phyloP scores from a whole-genome alignment of 1,284 basidiomycete genomes.

The Xerocomus nothofagi region DNA sequence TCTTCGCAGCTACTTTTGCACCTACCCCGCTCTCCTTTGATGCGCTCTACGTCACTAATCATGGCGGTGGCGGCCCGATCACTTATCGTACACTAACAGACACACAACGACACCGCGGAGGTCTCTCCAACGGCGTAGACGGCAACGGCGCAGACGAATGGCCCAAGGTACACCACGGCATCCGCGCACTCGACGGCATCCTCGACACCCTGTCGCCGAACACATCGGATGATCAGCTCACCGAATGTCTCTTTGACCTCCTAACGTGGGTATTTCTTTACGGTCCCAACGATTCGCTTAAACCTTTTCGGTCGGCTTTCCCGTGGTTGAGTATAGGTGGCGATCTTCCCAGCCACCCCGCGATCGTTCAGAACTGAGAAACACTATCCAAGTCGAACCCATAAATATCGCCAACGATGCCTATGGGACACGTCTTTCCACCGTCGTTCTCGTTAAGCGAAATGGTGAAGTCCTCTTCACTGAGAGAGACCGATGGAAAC shows the following conservation, averaged over 20 bases:
- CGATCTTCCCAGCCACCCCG: slow-evolving; percentile 44
- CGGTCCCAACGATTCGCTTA: slow-evolving; percentile 10
- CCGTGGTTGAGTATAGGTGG: slow-evolving; percentile 41
- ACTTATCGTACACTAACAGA: slow-evolving; percentile 49
- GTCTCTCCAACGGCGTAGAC: slow-evolving; percentile 77
- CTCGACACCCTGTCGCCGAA: slow-evolving; percentile 38
- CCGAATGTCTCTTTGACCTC: slow-evolving; percentile 58
- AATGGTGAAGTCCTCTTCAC: slow-evolving; percentile 63
- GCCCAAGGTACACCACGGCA: slow-evolving; percentile 70
- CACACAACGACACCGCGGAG: slow-evolving; percentile 51
- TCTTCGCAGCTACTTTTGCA: slow-evolving; percentile 44
- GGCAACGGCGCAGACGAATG: slow-evolving; percentile 55
- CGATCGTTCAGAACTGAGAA: slow-evolving; percentile 52
- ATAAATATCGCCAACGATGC: slow-evolving; percentile 30
- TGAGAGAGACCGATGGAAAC: slow-evolving; percentile 62
- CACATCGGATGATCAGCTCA: slow-evolving; percentile 49
- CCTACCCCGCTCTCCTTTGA: slow-evolving; percentile 43
- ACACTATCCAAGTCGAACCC: slow-evolving; percentile 63
- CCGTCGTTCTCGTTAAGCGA: slow-evolving; percentile 63
- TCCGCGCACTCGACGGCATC: slow-evolving; percentile 44
- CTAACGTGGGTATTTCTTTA: slow-evolving; percentile 54
- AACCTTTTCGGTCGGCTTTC: slow-evolving; percentile 6
- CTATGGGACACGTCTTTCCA: slow-evolving; percentile 75
- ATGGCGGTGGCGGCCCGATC: slow-evolving; percentile 61
- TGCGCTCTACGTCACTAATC: slow-evolving; percentile 66